These are phyloP conservation scores for Pythium biforme DNA, from an alignment of 352 stramenopile species.

Conservation along the genomic window DNA sequence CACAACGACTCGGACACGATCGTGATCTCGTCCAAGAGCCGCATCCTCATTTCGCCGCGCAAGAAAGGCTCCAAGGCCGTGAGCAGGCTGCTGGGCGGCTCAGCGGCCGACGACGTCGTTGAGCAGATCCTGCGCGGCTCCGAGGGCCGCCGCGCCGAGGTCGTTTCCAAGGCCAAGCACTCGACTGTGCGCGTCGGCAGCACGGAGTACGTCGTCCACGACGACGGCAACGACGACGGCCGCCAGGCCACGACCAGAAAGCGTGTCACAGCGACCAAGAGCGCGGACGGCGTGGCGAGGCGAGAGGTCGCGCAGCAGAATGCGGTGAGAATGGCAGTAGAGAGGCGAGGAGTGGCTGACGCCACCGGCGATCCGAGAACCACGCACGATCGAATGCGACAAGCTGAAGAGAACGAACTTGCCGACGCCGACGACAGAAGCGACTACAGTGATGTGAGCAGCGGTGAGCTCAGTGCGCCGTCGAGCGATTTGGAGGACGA, in stretches of 20 bases:
- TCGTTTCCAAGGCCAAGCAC: conserved; percentile 10
- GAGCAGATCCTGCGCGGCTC: conserved; percentile 18
- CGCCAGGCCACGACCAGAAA: not conserved
- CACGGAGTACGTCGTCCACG: not conserved
- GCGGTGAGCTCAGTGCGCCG: conserved; percentile 10
- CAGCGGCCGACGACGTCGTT: conserved; percentile 22
- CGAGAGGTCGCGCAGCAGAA: not conserved
- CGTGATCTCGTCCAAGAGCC: conserved; percentile 57
- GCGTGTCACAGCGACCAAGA: not conserved
- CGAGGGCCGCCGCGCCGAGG: not conserved
- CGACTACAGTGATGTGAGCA: conserved; percentile 4
- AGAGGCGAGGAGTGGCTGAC: not conserved
- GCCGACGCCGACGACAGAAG: not conserved
- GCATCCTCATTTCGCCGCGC: conserved; percentile 60
- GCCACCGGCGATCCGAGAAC: not conserved
- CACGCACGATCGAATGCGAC: not conserved
- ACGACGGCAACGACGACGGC: not conserved
- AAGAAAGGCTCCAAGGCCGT: conserved; percentile 30
- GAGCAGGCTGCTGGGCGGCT: conserved; percentile 19
- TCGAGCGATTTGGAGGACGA: conserved; percentile 5
- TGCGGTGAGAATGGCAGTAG: not conserved
- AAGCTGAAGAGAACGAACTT: not conserved
- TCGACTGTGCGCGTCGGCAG: conserved; percentile 6
- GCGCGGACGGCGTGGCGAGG: not conserved
- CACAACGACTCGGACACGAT: conserved; percentile 45